These are phyloP conservation scores for Diddensiella santjacobensis DNA, from an alignment of 805 yeast genomes.

Conservation along the genomic window DNA sequence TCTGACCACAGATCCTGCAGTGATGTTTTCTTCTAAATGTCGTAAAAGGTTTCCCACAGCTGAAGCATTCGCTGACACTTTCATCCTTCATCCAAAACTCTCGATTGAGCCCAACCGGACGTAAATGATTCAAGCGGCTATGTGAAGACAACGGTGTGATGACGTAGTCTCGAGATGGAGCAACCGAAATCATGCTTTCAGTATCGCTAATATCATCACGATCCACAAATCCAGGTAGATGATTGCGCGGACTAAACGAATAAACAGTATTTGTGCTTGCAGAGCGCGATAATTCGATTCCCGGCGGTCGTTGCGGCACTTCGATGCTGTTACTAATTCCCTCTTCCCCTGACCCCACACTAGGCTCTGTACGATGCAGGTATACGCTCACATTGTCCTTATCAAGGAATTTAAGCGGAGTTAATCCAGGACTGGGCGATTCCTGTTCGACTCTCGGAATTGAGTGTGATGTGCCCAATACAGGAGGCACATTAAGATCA, in stretches of 20 bases:
- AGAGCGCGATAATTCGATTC: conserved; percentile 16
- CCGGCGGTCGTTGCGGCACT: not conserved
- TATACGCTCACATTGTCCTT: not conserved
- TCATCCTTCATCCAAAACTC: conserved; percentile 98
- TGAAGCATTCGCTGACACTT: conserved; percentile 80
- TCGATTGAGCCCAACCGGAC: conserved; percentile 43
- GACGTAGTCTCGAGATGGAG: conserved; percentile 14
- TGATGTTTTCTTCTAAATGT: conserved; percentile 84
- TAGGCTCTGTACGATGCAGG: conserved; percentile 1
- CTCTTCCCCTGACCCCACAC: conserved; percentile 2
- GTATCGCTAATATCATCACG: conserved; percentile 27
- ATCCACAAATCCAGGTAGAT: conserved; percentile 24
- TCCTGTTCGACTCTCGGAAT: not conserved
- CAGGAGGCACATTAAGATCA: not conserved
- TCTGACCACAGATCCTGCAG: conserved; percentile 94
- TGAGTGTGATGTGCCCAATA: not conserved
- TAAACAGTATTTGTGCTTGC: conserved; percentile 22
- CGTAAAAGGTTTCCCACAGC: conserved; percentile 74
- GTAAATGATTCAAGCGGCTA: conserved; percentile 14
- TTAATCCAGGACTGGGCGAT: not conserved
- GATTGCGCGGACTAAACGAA: conserved; percentile 22
- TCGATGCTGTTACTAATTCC: not conserved
- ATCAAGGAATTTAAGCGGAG: conserved; percentile 5
- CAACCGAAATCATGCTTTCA: conserved; percentile 23
- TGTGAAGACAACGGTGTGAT: conserved; percentile 12